Conservation (phyloP, 768 basidiomycete genomes). For the Agaricus blazei region DNA sequence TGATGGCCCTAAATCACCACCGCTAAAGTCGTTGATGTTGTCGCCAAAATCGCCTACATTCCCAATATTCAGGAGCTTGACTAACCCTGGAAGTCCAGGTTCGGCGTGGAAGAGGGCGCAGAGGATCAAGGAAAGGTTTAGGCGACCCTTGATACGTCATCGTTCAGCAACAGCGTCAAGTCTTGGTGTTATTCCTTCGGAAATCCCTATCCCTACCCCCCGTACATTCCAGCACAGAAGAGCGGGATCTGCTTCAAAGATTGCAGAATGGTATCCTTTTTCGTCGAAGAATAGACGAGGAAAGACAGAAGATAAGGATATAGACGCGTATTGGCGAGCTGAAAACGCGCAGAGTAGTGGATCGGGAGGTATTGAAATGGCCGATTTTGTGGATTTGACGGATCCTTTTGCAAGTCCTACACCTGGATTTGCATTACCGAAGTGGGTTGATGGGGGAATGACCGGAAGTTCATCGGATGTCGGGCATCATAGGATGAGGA, state of each 20-base stretch:
- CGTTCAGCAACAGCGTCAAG: background rate
- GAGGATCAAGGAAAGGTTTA: slow-evolving; percentile 3
- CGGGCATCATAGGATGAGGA: background rate
- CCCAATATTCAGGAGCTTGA: background rate
- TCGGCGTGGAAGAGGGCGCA: slow-evolving; percentile 3
- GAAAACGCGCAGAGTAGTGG: background rate
- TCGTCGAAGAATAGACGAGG: background rate
- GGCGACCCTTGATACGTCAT: background rate
- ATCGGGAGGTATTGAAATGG: background rate
- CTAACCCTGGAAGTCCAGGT: background rate
- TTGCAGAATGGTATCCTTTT: slow-evolving; percentile 7
- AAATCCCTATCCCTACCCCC: background rate
- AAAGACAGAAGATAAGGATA: background rate
- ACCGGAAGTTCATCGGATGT: background rate
- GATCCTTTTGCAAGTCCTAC: slow-evolving; percentile 10
- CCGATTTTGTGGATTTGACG: slow-evolving; percentile 8
- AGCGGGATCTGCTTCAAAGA: slow-evolving; percentile 1
- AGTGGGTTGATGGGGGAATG: background rate
- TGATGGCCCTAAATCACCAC: background rate
- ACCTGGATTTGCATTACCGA: slow-evolving; percentile 4
- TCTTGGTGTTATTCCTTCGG: background rate
- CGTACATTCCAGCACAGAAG: background rate
- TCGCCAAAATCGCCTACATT: background rate
- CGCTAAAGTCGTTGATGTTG: background rate
- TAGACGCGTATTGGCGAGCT: background rate